Conservation (phyloP, 306 rosid genomes). For the Neltuma alba region DNA sequence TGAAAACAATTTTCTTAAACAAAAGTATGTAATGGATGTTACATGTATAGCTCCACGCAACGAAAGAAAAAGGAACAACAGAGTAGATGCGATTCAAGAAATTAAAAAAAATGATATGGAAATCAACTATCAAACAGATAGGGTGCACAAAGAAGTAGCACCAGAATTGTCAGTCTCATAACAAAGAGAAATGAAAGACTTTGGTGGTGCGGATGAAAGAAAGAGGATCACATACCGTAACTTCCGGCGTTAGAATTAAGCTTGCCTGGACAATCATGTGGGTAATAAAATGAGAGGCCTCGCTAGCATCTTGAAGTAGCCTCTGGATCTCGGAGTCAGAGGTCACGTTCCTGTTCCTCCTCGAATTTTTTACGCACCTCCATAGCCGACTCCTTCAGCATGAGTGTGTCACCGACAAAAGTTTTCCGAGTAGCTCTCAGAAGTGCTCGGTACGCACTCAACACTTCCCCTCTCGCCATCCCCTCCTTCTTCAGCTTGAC, state of each 20-base stretch:
- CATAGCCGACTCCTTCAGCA: slow-evolving; percentile 68
- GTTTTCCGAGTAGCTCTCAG: slow-evolving; percentile 78
- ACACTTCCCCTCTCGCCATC: slow-evolving; percentile 67
- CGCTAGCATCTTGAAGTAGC: slow-evolving; percentile 73
- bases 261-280: slow-evolving; percentile 86
- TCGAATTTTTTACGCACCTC: slow-evolving; percentile 83
- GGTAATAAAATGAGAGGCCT: slow-evolving; percentile 82
- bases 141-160: slow-evolving; percentile 23
- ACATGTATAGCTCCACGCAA: background rate
- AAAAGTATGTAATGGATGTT: background rate
- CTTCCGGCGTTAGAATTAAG: slow-evolving; percentile 64
- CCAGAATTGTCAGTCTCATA: background rate
- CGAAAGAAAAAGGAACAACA: background rate
- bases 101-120: background rate
- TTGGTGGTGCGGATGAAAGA: background rate
- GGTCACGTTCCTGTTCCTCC: slow-evolving; percentile 57
- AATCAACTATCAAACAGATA: slow-evolving; percentile 41
- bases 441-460: slow-evolving; percentile 76
- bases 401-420: slow-evolving; percentile 69
- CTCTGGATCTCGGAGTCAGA: slow-evolving; percentile 74
- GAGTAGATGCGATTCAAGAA: background rate
- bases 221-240: slow-evolving; percentile 47
- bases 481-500: background rate
- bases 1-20: background rate
- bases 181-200: background rate